Evolutionary conservation across 257 asterid genomes (phyloP), one percentile per base, ranked within the genome.

Genomic region (Haberlea rhodopensis): DNA sequence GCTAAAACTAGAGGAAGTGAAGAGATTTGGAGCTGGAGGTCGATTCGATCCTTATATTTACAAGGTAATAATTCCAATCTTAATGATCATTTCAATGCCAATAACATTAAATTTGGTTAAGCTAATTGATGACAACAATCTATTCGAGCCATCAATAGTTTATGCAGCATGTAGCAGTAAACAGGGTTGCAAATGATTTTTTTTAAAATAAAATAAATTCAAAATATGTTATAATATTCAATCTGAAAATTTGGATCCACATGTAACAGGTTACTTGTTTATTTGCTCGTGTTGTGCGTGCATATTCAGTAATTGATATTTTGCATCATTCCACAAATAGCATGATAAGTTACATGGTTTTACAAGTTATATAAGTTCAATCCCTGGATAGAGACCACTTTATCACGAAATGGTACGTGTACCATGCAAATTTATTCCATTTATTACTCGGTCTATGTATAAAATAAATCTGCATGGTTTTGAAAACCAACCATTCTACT

Each of bases 291-390:
- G 6, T 43, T 58, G 24, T 28, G 21, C n/a, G n/a, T 31, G 20
- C 54, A 22, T 26, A 25, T 3, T 40, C 45, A 43, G 18, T 53
- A 63, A 54, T 64, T 60, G 49, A 46, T 53, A n/a, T n/a, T n/a
- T 66, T 59, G 28, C 57, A n/a, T n/a, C n/a, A n/a, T n/a, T n/a
- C n/a, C n/a, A n/a, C n/a, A n/a, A n/a, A n/a, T n/a, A n/a, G n/a
- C 86, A 6, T 67, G 43, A 21, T 76, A 70, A 78, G 34, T 60
- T 75, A 70, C 60, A 34, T 9, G 11, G 16, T 11, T 65, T 52
- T 22, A 52, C 67, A 45, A 49, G 34, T 65, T 52, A 71, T 32
- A 51, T n/a, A 23, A n/a, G 60, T 51, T 57, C 64, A 32, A 49
- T 49, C 59, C 48, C 64, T 28, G 63, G 63, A 69, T 66, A n/a